These are phyloP conservation scores for Pseudogymnoascus sp. DNA, from an alignment of 2,329 filamentous ascomycete genomes.

Conservation along the genomic window DNA sequence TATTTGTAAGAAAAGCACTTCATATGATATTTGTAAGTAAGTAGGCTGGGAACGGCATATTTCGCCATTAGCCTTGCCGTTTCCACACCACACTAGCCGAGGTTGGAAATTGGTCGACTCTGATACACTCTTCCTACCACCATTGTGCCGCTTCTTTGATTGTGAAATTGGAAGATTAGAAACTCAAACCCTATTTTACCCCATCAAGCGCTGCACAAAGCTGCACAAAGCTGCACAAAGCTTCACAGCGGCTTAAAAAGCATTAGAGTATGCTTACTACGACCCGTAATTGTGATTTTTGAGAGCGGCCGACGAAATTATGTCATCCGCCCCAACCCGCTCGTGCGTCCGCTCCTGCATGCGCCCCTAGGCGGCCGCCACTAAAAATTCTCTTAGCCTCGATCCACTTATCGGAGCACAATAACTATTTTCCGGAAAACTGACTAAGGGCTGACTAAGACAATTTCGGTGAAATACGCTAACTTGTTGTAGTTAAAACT, in stretches of 20 bases:
- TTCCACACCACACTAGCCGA: neutral
- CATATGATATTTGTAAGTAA: neutral
- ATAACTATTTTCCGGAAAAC: neutral
- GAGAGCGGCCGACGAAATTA: neutral
- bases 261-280: neutral
- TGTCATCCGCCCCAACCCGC: neutral
- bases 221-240: no score
- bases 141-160: neutral
- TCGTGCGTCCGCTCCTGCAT: slow-evolving; percentile 3
- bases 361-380: neutral
- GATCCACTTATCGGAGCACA: neutral
- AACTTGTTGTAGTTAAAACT: neutral
- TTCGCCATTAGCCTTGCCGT: neutral
- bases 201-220: neutral
- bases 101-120: neutral
- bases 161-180: neutral
- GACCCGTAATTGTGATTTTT: neutral
- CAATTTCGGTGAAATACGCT: neutral
- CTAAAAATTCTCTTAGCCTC: neutral
- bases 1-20: neutral
- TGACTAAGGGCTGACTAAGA: neutral
- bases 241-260: neutral
- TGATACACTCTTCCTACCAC: no score
- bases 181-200: neutral
- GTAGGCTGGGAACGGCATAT: neutral